Conservation (phyloP, 164 flowering plant species). For the Stephania yunnanensis region DNA sequence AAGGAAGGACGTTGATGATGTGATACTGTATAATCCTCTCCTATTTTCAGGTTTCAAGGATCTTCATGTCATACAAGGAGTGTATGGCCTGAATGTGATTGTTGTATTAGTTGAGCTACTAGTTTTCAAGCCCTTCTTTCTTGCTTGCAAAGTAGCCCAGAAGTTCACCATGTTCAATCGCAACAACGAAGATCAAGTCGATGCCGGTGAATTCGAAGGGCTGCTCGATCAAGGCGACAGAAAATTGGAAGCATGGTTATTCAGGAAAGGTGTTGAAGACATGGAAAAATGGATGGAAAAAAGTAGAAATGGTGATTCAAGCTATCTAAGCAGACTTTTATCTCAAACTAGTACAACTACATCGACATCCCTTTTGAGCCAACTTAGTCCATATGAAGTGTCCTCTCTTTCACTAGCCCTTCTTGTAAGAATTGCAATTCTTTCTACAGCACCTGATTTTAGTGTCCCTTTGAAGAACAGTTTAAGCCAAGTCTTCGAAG, state of each 20-base stretch:
- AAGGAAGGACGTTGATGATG: not conserved
- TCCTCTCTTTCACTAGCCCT: conserved; percentile 10
- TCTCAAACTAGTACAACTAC: not conserved
- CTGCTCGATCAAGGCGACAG: not conserved
- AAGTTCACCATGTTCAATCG: no score
- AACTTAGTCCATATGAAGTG: not conserved
- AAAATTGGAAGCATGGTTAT: not conserved
- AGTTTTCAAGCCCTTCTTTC: no score
- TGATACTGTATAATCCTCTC: no score
- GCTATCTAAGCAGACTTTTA: not conserved
- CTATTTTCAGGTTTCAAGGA: no score
- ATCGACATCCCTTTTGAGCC: not conserved
- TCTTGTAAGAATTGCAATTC: not conserved
- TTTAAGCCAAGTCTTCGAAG: not conserved
- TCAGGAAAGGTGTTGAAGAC: not conserved
- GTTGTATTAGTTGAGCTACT: no score
- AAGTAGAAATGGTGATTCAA: not conserved
- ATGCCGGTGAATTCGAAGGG: not conserved
- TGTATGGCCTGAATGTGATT: no score
- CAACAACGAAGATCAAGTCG: no score
- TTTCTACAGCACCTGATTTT: not conserved
- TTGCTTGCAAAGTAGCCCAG: no score
- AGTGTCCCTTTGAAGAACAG: not conserved
- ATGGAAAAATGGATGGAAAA: conserved; percentile 5
- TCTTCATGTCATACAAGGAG: no score